Base-by-base conservation (phyloP, 495 filamentous ascomycete genomes). In the Penicillium angulare region DNA sequence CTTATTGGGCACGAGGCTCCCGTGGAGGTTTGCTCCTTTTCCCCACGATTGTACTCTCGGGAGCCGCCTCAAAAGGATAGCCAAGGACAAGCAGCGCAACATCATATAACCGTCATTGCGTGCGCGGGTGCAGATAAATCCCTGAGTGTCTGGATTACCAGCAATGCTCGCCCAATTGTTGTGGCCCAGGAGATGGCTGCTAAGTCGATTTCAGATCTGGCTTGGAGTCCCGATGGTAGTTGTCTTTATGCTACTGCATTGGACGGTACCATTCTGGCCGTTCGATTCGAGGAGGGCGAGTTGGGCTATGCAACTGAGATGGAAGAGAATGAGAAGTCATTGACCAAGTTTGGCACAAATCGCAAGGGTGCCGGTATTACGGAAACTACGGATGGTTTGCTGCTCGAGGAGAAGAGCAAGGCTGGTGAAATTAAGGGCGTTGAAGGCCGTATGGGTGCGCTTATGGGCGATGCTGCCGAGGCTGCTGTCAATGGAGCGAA, bases 61-160 rank as follows among this genome's bases (percentile, higher is more conserved):
- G 79, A 88, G 27, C 87, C 88, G 10, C 40, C 67, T 54, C 59
- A 74, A 52, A 77, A 78, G 61, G 78, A 81, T 51, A 60, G 61
- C 16, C 73, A 76, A 23, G 65, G 63, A 7, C 59, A 56, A 50
- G 59, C 54, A 15, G 46, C 57, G 16, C 66, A 67, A 23, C 55
- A 66, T 35, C 74, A 90, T n/a, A 88, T 96, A 4, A 97, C 92
- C 0, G 93, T 97, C 0, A 93, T 97, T 62, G 93, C 93, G 1
- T 97, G 92, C 56, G 93, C 92, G 3, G 93, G 93, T 12, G 95
- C 96, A 53, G 93, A 99, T 65, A 97, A 96, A 65, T 88, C 91
- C 0, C 65, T 99, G 26, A 96, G 87, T 63, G 82, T 99, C 31
- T 99, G 93, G 93, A 96, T 96, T 63, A 99, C 93, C 6, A 95